Evolutionary conservation across 2,329 filamentous ascomycete species (phyloP).

Genomic region (Scedosporium aurantiacum): DNA sequence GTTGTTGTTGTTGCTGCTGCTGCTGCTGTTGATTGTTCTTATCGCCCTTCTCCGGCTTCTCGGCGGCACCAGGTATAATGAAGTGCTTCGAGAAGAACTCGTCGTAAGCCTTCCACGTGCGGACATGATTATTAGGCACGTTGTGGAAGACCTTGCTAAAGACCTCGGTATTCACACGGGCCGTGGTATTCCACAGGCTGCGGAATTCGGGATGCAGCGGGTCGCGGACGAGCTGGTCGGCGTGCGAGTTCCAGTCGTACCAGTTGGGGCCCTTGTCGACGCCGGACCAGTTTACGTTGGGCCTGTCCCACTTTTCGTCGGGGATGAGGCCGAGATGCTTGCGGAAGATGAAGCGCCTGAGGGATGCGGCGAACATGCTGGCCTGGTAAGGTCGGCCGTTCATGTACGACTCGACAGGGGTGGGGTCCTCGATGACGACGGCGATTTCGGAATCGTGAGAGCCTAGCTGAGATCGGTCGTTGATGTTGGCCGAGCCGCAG

Average conservation of each 20-base stretch:
- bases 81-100: constrained; percentile 60
- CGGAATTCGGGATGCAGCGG: constrained; percentile 60
- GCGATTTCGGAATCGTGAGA: constrained; percentile 81
- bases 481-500: constrained; percentile 56
- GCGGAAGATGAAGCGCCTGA: constrained; percentile 77
- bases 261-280: constrained; percentile 59
- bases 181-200: constrained; percentile 61
- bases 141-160: constrained; percentile 75
- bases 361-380: constrained; percentile 63
- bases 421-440: constrained; percentile 74
- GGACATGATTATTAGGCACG: constrained; percentile 58
- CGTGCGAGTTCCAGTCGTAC: constrained; percentile 59
- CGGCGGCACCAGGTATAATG: constrained; percentile 35
- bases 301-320: constrained; percentile 55
- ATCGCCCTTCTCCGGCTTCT: constrained; percentile 25
- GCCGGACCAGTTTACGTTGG: constrained; percentile 67
- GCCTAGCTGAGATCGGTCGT: constrained; percentile 64
- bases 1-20: constrained; percentile 15
- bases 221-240: constrained; percentile 61
- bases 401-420: constrained; percentile 61
- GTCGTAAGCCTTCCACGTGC: constrained; percentile 64
- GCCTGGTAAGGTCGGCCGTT: constrained; percentile 61
- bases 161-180: constrained; percentile 66
- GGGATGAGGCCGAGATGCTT: constrained; percentile 82
- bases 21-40: constrained; percentile 16